Percentiles rank a stretch among this genome's conserved stretches.
Conservation (phyloP, 2,329 filamentous ascomycete species). For the Aureobasidium sp. region DNA sequence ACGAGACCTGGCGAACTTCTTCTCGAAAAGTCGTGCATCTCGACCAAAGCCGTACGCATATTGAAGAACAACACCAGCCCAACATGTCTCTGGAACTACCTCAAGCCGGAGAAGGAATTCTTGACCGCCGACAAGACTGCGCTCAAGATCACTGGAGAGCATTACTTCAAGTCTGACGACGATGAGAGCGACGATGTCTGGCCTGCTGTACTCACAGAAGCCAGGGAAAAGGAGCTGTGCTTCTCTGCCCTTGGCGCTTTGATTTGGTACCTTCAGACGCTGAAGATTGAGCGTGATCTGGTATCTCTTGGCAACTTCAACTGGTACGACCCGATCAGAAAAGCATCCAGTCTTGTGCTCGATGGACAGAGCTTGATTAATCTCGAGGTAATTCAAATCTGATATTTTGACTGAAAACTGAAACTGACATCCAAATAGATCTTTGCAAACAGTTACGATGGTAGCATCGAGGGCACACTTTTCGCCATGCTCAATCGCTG, state of each 20-base stretch:
- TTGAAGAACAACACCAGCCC: conserved; percentile 92
- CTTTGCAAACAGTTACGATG: conserved; percentile 88
- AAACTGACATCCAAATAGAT: conserved; percentile 37
- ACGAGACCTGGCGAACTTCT: conserved; percentile 82
- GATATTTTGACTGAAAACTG: too few relatives aligned
- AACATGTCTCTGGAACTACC: conserved; percentile 89
- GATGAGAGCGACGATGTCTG: conserved; percentile 59
- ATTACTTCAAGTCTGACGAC: conserved; percentile 63
- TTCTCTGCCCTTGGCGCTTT: conserved; percentile 91
- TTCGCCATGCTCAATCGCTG: conserved; percentile 90
- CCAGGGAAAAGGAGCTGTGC: conserved; percentile 68
- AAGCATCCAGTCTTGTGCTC: conserved; percentile 79
- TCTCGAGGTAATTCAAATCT: conserved; percentile 51
- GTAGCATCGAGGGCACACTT: conserved; percentile 74
- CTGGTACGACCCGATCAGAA: conserved; percentile 88
- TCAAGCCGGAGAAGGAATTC: conserved; percentile 83
- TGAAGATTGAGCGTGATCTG: conserved; percentile 84
- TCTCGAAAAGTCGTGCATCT: conserved; percentile 79
- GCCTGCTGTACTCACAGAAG: conserved; percentile 67
- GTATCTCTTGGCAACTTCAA: conserved; percentile 86
- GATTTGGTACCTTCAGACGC: conserved; percentile 69
- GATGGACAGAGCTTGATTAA: conserved; percentile 97
- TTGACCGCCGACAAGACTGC: conserved; percentile 78
- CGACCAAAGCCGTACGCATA: conserved; percentile 82
- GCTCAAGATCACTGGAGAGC: conserved; percentile 70